These are phyloP conservation scores for Teunomyces atbi DNA, from an alignment of 805 yeast genomes.

Conservation along the genomic window DNA sequence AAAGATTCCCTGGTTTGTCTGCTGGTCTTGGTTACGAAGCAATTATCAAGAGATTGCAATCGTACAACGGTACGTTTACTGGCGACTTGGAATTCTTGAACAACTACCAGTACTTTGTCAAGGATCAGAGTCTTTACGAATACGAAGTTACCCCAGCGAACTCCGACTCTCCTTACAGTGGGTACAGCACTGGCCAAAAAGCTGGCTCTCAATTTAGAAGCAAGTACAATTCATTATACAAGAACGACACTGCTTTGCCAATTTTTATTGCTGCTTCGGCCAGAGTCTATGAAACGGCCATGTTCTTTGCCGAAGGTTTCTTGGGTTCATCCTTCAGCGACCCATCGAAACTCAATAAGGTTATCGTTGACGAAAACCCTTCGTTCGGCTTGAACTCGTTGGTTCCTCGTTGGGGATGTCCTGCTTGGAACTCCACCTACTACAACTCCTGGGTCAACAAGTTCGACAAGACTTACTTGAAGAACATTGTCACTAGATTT, in stretches of 20 bases:
- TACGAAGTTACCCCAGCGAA: conserved; percentile 50
- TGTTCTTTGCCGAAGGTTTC: conserved; percentile 60
- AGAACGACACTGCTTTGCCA: conserved; percentile 34
- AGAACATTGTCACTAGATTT: conserved; percentile 15
- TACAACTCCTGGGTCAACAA: conserved; percentile 15
- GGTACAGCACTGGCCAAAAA: conserved; percentile 46
- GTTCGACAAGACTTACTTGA: conserved; percentile 19
- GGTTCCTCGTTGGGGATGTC: conserved; percentile 51
- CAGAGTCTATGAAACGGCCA: conserved; percentile 56
- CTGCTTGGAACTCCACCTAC: conserved; percentile 11
- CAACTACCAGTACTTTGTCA: conserved; percentile 50
- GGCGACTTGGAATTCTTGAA: conserved; percentile 57
- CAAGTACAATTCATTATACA: conserved; percentile 50
- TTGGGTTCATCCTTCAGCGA: conserved; percentile 42
- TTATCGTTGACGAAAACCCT: conserved; percentile 47
- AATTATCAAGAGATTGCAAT: conserved; percentile 23
- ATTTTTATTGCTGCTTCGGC: conserved; percentile 56
- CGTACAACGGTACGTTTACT: conserved; percentile 27
- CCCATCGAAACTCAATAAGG: conserved; percentile 24
- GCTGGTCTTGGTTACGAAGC: conserved; percentile 29
- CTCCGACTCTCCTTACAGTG: conserved; percentile 47
- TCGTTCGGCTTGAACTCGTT: conserved; percentile 57
- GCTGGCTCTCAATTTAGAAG: conserved; percentile 51
- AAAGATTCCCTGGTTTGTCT: conserved; percentile 50
- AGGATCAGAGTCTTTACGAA: conserved; percentile 39